Evolutionary conservation across 1,139 yeast species (phyloP).

Genomic region (Nadsonia starkeyi-henricii): DNA sequence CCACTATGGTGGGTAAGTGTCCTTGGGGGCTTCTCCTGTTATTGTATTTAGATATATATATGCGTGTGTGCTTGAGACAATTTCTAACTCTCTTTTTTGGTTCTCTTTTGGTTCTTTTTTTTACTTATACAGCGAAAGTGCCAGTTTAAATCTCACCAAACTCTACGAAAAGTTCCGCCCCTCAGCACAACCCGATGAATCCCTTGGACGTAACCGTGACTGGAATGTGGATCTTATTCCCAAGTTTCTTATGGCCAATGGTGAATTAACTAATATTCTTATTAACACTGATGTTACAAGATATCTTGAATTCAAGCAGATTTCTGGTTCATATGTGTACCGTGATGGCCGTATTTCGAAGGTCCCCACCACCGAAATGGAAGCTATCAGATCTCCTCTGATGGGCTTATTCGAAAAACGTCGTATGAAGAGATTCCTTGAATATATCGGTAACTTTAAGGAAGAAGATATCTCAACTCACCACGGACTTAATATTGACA

Average conservation of each 20-base stretch:
- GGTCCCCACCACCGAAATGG: slow-evolving; percentile 85
- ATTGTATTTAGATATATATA: too few species aligned
- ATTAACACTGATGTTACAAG: slow-evolving; percentile 93
- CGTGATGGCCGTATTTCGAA: slow-evolving; percentile 84
- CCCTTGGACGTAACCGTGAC: slow-evolving; percentile 82
- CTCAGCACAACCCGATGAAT: slow-evolving; percentile 45
- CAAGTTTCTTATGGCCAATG: slow-evolving; percentile 93
- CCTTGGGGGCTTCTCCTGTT: too few species aligned
- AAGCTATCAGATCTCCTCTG: slow-evolving; percentile 80
- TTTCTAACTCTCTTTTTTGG: too few species aligned
- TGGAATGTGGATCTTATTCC: slow-evolving; percentile 98
- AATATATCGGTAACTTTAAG: slow-evolving; percentile 69
- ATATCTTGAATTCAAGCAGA: slow-evolving; percentile 90
- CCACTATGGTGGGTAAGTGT: slow-evolving; percentile 65
- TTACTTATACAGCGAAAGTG: slow-evolving; percentile 37
- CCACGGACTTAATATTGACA: slow-evolving; percentile 70
- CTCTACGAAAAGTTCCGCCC: slow-evolving; percentile 32
- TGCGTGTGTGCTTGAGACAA: too few species aligned
- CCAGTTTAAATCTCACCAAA: slow-evolving; percentile 46
- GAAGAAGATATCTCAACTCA: slow-evolving; percentile 74
- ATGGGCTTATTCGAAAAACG: slow-evolving; percentile 96
- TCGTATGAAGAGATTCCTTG: slow-evolving; percentile 83
- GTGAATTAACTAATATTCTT: slow-evolving; percentile 88
- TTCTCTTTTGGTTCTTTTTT: too few species aligned
- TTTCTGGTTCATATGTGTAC: slow-evolving; percentile 88